Base-by-base conservation (phyloP, 208 protist species). In the Trypanosoma melophagium region DNA sequence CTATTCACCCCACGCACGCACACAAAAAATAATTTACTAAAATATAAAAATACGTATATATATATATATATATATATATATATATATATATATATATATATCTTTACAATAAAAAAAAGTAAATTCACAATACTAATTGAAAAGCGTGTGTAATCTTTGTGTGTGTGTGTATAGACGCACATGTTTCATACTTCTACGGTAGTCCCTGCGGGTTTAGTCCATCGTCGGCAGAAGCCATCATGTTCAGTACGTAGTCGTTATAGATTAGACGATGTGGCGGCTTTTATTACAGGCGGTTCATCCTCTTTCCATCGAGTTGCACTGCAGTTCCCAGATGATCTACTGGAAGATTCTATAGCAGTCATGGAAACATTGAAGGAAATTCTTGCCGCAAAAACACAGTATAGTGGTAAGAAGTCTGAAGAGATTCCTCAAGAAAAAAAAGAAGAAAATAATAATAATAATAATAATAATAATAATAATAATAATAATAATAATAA, bases 271-370 rank as follows among this genome's bases (percentile, higher is more conserved):
- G 69, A 77, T 7, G 71, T 71, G 0, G 64, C 64, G 19, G 28
- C 21, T 5, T 71, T 70, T 74, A 86, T 70, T 67, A 74, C 45
- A 59, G 71, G 24, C 59, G 71, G 44, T 12, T 69, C 83, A 21
- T 38, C 2, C 7, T 77, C 76, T 7, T 80, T 86, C 55, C 47
- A 62, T 40, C 71, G 70, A 12, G 78, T 96, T 13, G 91, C 93
- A 0, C 74, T 97, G 60, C 94, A 97, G 79, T 94, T 97, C 42
- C 92, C 94, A 0, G 94, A 97, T 70, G 79, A 90, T 3, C 52
- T 96, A 52, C 76, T 97, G 2, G 64, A 65, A 7, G 92, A 96
- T 60, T 71, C 88, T 38, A 75, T 89, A 2, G 60, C 59, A 16
- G 77, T 97, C 7, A 73, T 86, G 22, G 65, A 79, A 16, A 71